Evolutionary conservation across 2,329 filamentous ascomycete genomes (phyloP).

Genomic region (Penicillium sp.): DNA sequence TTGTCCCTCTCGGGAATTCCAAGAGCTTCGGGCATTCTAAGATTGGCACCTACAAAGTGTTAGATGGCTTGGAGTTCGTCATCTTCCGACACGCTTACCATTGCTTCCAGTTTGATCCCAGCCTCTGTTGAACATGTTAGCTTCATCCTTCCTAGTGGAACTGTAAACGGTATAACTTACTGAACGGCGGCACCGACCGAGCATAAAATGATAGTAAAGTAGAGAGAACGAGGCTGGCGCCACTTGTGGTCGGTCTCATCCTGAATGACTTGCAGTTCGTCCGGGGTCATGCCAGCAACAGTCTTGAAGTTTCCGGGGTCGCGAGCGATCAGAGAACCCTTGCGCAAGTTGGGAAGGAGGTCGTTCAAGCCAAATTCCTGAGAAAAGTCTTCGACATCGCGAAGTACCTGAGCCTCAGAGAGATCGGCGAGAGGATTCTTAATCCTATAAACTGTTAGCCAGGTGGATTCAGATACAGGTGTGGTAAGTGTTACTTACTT

Average conservation of each 20-base stretch:
- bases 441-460: slow-evolving; percentile 39
- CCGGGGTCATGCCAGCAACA: slow-evolving; percentile 49
- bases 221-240: slow-evolving; percentile 54
- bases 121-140: slow-evolving; percentile 25
- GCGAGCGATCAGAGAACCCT: slow-evolving; percentile 56
- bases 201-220: slow-evolving; percentile 57
- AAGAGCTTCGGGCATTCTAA: slow-evolving; percentile 55
- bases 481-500: slow-evolving; percentile 27
- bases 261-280: slow-evolving; percentile 49
- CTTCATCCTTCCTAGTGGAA: too few species aligned
- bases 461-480: neutral
- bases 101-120: slow-evolving; percentile 43
- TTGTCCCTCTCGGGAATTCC: slow-evolving; percentile 48
- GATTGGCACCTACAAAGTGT: slow-evolving; percentile 53
- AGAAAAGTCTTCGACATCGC: slow-evolving; percentile 50
- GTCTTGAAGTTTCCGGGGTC: slow-evolving; percentile 53
- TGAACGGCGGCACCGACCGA: slow-evolving; percentile 59
- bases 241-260: slow-evolving; percentile 55
- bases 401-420: slow-evolving; percentile 42
- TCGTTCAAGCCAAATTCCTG: slow-evolving; percentile 47
- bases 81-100: slow-evolving; percentile 20
- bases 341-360: slow-evolving; percentile 48
- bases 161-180: slow-evolving; percentile 33
- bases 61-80: neutral
- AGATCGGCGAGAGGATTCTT: slow-evolving; percentile 53